These are phyloP conservation scores for Pilatotrama ljubarskyi DNA, from an alignment of 768 basidiomycete genomes.

Conservation along the genomic window DNA sequence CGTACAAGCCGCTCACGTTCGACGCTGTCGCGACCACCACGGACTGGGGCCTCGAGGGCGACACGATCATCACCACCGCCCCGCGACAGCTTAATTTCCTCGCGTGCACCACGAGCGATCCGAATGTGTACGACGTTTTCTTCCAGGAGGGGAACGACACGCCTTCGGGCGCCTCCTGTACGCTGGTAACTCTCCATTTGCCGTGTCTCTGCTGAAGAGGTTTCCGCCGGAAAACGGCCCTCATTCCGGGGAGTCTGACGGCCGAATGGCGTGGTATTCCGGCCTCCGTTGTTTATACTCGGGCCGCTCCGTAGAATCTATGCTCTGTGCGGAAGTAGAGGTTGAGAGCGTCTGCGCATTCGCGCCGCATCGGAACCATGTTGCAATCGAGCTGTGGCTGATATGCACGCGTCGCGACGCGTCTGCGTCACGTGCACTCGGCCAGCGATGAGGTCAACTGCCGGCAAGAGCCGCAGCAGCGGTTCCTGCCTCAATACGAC, in stretches of 20 bases:
- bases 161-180: constrained; percentile 35
- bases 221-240: not conserved
- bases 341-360: not conserved
- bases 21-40: constrained; percentile 48
- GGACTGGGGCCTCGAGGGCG: constrained; percentile 58
- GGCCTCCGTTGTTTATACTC: not conserved
- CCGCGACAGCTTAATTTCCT: constrained; percentile 57
- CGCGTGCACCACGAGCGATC: constrained; percentile 45
- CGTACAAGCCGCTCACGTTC: constrained; percentile 51
- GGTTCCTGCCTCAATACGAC: not conserved
- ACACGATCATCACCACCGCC: constrained; percentile 55
- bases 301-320: not conserved
- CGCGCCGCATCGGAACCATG: not conserved
- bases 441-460: constrained; percentile 13
- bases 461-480: constrained; percentile 16
- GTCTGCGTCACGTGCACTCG: constrained; percentile 11
- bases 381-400: not conserved
- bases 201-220: constrained; percentile 33
- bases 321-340: not conserved
- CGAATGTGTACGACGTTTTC: constrained; percentile 47
- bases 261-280: not conserved
- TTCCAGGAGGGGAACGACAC: constrained; percentile 52
- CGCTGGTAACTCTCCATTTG: constrained; percentile 33
- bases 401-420: constrained; percentile 17
- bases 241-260: not conserved